A percentile compares a stretch with the other conserved stretches of the same genome.
Conservation (phyloP, 2,329 filamentous ascomycete species). For the Eutypa lata region DNA sequence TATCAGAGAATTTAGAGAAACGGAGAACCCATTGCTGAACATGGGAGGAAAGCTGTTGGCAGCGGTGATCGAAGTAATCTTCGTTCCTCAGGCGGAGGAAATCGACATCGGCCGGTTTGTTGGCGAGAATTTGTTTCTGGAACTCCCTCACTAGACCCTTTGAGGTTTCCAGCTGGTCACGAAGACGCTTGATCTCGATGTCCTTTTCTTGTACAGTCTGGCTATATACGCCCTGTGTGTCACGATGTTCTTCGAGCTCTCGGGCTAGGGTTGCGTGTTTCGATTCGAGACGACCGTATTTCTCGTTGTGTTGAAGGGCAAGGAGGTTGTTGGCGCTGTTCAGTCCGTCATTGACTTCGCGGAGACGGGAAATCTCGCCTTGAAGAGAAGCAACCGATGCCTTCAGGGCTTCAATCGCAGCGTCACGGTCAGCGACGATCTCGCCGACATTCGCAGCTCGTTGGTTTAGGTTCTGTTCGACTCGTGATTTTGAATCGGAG, state of each 20-base stretch:
- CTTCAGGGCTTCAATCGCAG: slow-evolving; percentile 79
- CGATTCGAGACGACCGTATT: slow-evolving; percentile 64
- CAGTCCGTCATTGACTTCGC: slow-evolving; percentile 78
- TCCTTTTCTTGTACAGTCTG: slow-evolving; percentile 77
- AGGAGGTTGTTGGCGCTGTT: slow-evolving; percentile 75
- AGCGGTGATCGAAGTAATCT: slow-evolving; percentile 92
- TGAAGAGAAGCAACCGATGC: slow-evolving; percentile 76
- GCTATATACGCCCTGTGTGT: slow-evolving; percentile 59
- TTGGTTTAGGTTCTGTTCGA: slow-evolving; percentile 65
- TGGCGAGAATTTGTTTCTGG: slow-evolving; percentile 55
- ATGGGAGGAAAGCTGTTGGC: slow-evolving; percentile 91
- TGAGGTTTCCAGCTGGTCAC: slow-evolving; percentile 72
- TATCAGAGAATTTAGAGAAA: slow-evolving; percentile 97
- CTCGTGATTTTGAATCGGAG: slow-evolving; percentile 65
- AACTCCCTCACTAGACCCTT: slow-evolving; percentile 58
- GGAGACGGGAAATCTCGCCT: slow-evolving; percentile 75
- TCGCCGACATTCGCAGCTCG: slow-evolving; percentile 57
- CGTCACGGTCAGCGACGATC: slow-evolving; percentile 72
- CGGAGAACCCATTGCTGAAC: slow-evolving; percentile 97
- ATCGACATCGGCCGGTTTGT: slow-evolving; percentile 61
- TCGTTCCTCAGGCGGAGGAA: slow-evolving; percentile 82
- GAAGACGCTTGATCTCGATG: slow-evolving; percentile 74
- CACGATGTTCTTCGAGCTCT: slow-evolving; percentile 67
- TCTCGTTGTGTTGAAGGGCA: slow-evolving; percentile 70
- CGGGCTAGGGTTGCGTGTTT: slow-evolving; percentile 64